Evolutionary conservation across 495 filamentous ascomycete genomes (phyloP).

Genomic region (Polyplosphaeria fusca): DNA sequence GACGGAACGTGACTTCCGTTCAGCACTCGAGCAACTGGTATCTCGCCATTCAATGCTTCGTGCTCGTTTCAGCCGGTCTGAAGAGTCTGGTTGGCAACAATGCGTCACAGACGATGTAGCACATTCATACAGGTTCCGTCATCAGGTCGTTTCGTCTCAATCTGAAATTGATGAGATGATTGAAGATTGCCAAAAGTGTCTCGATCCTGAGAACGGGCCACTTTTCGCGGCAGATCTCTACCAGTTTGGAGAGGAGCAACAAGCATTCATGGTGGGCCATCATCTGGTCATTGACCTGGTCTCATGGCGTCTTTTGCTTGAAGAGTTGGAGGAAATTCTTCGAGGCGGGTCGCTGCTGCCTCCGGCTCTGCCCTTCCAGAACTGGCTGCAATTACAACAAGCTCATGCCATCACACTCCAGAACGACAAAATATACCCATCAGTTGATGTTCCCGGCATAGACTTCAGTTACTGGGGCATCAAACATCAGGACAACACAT

Average conservation of each 20-base stretch:
- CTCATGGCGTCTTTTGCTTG: conserved; percentile 32
- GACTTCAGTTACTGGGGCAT: conserved; percentile 34
- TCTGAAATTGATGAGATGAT: conserved; percentile 13
- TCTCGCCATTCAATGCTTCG: conserved; percentile 36
- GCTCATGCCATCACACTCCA: conserved; percentile 15
- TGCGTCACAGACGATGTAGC: conserved; percentile 29
- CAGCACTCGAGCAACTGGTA: conserved; percentile 24
- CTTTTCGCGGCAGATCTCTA: conserved; percentile 31
- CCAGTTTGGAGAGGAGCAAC: conserved; percentile 18
- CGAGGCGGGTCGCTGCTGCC: conserved; percentile 3
- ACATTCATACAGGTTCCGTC: conserved; percentile 23
- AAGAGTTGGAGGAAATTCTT: conserved; percentile 34
- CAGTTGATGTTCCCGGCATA: conserved; percentile 13
- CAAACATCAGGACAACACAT: conserved; percentile 16
- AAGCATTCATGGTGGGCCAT: conserved; percentile 26
- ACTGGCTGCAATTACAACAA: conserved; percentile 24
- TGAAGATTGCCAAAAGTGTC: conserved; percentile 24
- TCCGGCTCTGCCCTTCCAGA: conserved; percentile 29
- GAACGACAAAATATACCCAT: conserved; percentile 8
- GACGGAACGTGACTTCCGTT: conserved; percentile 1
- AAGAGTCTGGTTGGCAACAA: conserved; percentile 25
- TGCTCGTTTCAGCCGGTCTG: conserved; percentile 19
- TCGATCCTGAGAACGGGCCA: conserved; percentile 20
- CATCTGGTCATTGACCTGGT: conserved; percentile 36
- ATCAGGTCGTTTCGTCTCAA: neutral